phyloP scores from a whole-genome alignment of 495 filamentous ascomycete genomes.

The Daldinia vernicosa region DNA sequence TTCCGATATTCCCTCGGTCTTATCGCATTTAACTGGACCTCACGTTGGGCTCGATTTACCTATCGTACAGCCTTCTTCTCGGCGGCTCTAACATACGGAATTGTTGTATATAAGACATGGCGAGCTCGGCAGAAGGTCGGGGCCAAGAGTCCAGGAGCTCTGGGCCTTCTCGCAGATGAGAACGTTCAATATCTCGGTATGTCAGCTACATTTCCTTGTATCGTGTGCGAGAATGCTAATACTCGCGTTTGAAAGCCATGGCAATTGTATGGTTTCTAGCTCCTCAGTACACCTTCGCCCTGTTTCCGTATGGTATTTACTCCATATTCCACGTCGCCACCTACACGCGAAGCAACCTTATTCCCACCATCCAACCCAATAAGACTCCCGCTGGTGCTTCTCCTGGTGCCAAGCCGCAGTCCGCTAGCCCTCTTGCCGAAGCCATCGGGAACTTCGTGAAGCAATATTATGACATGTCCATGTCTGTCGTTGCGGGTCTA shows the following conservation, averaged over 20 bases:
- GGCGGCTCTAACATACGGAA: slow-evolving; percentile 92
- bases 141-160: slow-evolving; percentile 61
- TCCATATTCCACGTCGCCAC: slow-evolving; percentile 97
- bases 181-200: slow-evolving; percentile 97
- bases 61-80: slow-evolving; percentile 91
- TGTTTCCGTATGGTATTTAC: slow-evolving; percentile 95
- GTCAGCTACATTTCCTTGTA: slow-evolving; percentile 45
- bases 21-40: slow-evolving; percentile 82
- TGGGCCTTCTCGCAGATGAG: slow-evolving; percentile 82
- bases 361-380: slow-evolving; percentile 68
- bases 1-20: slow-evolving; percentile 83
- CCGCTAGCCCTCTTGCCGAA: slow-evolving; percentile 75
- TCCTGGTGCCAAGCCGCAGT: slow-evolving; percentile 68
- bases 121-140: slow-evolving; percentile 78
- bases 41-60: slow-evolving; percentile 74
- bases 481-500: slow-evolving; percentile 80
- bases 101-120: slow-evolving; percentile 99
- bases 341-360: slow-evolving; percentile 74
- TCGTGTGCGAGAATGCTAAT: not conserved
- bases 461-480: slow-evolving; percentile 92
- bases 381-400: slow-evolving; percentile 60
- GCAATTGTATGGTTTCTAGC: slow-evolving; percentile 94
- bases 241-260: slow-evolving; percentile 70
- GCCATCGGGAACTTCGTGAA: slow-evolving; percentile 93
- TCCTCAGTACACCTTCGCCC: slow-evolving; percentile 85